phyloP scores from a whole-genome alignment of 345 rosid genomes.

The Carallia brachiata region DNA sequence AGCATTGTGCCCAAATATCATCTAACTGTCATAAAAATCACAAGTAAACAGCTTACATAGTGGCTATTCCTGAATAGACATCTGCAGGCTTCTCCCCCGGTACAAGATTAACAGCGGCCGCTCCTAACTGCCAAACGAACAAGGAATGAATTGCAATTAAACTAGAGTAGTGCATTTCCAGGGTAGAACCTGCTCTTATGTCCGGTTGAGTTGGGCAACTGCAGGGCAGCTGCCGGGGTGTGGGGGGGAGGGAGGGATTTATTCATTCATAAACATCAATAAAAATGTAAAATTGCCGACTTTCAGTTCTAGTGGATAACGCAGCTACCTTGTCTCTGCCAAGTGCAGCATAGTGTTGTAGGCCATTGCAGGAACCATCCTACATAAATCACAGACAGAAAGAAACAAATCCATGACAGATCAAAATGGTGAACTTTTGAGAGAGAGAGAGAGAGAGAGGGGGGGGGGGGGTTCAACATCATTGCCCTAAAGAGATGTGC shows the following conservation, averaged over 20 bases:
- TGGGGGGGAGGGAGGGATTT: neutral
- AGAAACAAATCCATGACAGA: slow-evolving; percentile 1
- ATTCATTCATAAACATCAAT: neutral
- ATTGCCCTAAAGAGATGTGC: too few relatives aligned
- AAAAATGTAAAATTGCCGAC: neutral
- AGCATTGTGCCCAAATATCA: neutral
- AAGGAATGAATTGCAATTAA: slow-evolving; percentile 16
- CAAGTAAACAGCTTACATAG: neutral
- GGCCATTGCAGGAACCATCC: slow-evolving; percentile 96
- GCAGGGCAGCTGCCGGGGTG: too few relatives aligned
- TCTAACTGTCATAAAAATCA: neutral
- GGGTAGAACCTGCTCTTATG: neutral
- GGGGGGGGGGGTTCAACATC: too few relatives aligned
- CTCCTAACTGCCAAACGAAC: slow-evolving; percentile 49
- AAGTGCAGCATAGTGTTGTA: slow-evolving; percentile 90
- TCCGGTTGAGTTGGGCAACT: too few relatives aligned
- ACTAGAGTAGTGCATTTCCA: neutral
- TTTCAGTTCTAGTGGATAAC: slow-evolving; percentile 9
- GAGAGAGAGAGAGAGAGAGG: too few relatives aligned
- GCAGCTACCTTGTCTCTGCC: slow-evolving; percentile 76
- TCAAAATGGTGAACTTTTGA: neutral
- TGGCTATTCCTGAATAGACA: neutral
- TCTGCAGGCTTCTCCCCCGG: neutral
- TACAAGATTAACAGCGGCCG: slow-evolving; percentile 36
- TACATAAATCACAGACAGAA: slow-evolving; percentile 30